A percentile compares a stretch with the other conserved stretches of the same genome.
Conservation (phyloP, 768 basidiomycete species). For the Mycena galopus region DNA sequence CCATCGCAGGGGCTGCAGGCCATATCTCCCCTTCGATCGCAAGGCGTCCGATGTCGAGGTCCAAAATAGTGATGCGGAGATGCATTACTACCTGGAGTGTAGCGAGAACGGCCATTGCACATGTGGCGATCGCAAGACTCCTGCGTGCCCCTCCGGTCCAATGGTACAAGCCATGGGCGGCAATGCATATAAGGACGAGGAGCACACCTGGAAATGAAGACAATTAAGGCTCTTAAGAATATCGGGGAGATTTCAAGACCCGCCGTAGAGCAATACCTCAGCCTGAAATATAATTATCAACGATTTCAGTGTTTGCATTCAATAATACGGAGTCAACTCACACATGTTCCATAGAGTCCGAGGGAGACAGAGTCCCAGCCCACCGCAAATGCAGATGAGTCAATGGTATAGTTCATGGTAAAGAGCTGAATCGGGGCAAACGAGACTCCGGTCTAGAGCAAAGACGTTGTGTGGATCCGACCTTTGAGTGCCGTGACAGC, state of each 20-base stretch:
- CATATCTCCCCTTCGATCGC: not conserved
- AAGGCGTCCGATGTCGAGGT: not conserved
- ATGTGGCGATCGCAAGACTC: not conserved
- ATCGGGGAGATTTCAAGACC: not conserved
- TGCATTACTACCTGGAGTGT: not conserved
- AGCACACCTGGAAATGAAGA: not conserved
- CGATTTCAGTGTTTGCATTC: not conserved
- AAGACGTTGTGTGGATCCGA: too few relatives aligned
- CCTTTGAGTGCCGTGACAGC: too few relatives aligned
- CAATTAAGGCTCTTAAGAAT: too few relatives aligned
- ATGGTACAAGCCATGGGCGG: not conserved
- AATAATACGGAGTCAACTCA: not conserved
- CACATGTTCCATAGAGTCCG: not conserved
- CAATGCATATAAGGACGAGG: not conserved
- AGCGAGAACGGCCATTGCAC: constrained; percentile 5
- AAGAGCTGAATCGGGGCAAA: not conserved
- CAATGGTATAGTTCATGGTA: not conserved
- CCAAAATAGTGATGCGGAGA: not conserved
- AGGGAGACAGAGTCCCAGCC: not conserved
- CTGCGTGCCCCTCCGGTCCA: not conserved
- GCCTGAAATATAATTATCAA: not conserved
- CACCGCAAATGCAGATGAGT: not conserved
- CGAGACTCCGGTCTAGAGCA: too few relatives aligned
- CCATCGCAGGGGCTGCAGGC: not conserved
- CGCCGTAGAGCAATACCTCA: constrained; percentile 2